Evolutionary conservation across 1,284 basidiomycete genomes (phyloP), one percentile per base, ranked within the genome.

Genomic region (Phlebopus sp.): DNA sequence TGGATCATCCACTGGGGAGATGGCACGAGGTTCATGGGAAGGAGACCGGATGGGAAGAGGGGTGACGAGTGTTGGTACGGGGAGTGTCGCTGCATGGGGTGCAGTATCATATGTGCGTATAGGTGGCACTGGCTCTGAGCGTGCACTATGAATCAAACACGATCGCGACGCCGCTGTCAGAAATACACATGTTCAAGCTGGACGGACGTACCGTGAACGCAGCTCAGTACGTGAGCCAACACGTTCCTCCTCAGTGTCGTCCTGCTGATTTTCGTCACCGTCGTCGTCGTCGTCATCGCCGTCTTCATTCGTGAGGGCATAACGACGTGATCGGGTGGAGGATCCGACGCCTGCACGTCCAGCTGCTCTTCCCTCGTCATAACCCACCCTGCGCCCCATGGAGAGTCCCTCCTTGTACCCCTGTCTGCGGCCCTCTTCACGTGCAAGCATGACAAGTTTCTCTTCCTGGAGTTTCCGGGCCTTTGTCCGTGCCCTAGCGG

Each of bases 401-500:
- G 63, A 62, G 13, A 70, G 52, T 1, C 75, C 76, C 44, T 77
- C 71, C 47, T 57, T 55, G 42, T 66, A 73, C 4, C 76, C 77
- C 47, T 67, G 52, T 44, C 59, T 59, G 40, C 69, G 64, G 10
- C 76, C 76, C 47, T 76, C 68, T 38, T 78, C 76, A 27, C 70
- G 59, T 2, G 76, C 76, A 13, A 62, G 49, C 44, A 69, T 63
- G 4, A 74, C 56, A 13, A 72, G 42, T 30, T 64, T 66, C 55
- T 76, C 69, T 54, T 76, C 74, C 42, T 71, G 67, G n/a, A 70
- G 58, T 50, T 66, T 69, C 42, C 73, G 63, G 3, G 76, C 74
- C 42, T 67, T 63, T 42, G 66, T 68, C 37, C 73, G 63, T n/a
- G 73, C 68, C 21, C 64, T 65, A 1, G 74, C 70, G 2, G 75